Evolutionary conservation across 768 basidiomycete genomes (phyloP), one percentile per base, ranked within the genome.

Genomic region (Tricholoma terreum): DNA sequence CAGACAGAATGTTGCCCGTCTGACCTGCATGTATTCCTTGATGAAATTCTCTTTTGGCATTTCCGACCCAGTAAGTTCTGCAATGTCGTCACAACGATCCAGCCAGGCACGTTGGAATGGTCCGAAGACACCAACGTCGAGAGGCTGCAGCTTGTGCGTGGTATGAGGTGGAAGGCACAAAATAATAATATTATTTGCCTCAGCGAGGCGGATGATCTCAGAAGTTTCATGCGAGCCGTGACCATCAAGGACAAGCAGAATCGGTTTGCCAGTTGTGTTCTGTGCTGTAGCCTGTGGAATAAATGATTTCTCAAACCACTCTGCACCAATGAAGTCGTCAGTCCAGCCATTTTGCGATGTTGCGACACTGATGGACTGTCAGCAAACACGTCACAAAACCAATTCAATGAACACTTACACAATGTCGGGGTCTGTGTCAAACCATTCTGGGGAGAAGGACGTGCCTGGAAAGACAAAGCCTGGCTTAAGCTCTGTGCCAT

Each of bases 321-420:
- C 55, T 1, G 36, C 17, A 30, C 70, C 66, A 11, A 79, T 52
- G 9, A 60, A 61, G 50, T 77, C 64, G 59, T 73, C 65, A 6
- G 73, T 77, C 77, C 77, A 79, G 1, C 78, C 77, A 58, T 73
- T 77, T n/a, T 59, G 51, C 2, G 73, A 73, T 15, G 53, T 60
- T 2, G 63, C 61, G 42, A 76, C 62, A 31, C 75, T 77, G 31
- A 22, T 6, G 6, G 7, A 11, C 19, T 1, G 56, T 22, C 19
- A 48, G 14, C 3, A 24, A 12, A 30, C 30, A 21, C 9, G 15
- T 36, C 19, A 21, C 19, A 24, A 38, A 50, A 11, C 38, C 11
- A 52, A 21, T 56, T 27, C 22, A 11, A 17, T 45, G 7, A 4
- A 30, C 21, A 21, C 21, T 7, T 6, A 48, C 46, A 21, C 21